A percentile compares a stretch with the other conserved stretches of the same genome.
Evolutionary conservation across 2,329 filamentous ascomycete genomes (phyloP).

Genomic region (Epichloe brachyelytri): DNA sequence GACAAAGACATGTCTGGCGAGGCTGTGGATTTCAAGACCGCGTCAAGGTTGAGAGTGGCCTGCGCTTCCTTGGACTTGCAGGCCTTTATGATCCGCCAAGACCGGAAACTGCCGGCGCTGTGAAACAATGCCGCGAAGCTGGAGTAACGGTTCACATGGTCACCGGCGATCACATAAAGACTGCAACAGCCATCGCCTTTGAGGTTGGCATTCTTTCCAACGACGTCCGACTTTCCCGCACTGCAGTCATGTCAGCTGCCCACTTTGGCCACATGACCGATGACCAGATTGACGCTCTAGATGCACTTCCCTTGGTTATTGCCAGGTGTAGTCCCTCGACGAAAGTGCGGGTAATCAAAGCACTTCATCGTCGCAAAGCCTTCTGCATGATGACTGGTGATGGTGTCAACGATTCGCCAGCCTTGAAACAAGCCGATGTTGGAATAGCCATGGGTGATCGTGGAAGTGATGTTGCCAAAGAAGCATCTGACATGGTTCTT

Average conservation of each 20-base stretch:
- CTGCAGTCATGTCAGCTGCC: conserved; percentile 46
- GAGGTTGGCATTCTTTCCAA: conserved; percentile 48
- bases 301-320: conserved; percentile 51
- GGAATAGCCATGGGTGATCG: conserved; percentile 64
- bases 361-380: conserved; percentile 52
- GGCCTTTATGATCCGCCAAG: conserved; percentile 64
- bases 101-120: conserved; percentile 48
- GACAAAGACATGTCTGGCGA: conserved; percentile 29
- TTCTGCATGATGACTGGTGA: conserved; percentile 68
- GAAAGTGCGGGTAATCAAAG: conserved; percentile 65
- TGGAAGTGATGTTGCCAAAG: conserved; percentile 62
- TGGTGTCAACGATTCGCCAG: conserved; percentile 63
- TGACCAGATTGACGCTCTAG: conserved; percentile 47
- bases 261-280: conserved; percentile 51
- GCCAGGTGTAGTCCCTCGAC: conserved; percentile 58
- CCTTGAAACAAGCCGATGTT: conserved; percentile 59
- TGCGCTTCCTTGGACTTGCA: conserved; percentile 56
- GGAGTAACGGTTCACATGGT: conserved; percentile 58
- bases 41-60: conserved; percentile 37
- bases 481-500: conserved; percentile 78
- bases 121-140: conserved; percentile 44
- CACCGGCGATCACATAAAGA: conserved; percentile 56
- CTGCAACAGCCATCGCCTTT: conserved; percentile 50
- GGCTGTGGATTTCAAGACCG: conserved; percentile 32
- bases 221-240: conserved; percentile 22